These are phyloP conservation scores for Evernia prunastri DNA, from an alignment of 495 filamentous ascomycete genomes.

Conservation along the genomic window DNA sequence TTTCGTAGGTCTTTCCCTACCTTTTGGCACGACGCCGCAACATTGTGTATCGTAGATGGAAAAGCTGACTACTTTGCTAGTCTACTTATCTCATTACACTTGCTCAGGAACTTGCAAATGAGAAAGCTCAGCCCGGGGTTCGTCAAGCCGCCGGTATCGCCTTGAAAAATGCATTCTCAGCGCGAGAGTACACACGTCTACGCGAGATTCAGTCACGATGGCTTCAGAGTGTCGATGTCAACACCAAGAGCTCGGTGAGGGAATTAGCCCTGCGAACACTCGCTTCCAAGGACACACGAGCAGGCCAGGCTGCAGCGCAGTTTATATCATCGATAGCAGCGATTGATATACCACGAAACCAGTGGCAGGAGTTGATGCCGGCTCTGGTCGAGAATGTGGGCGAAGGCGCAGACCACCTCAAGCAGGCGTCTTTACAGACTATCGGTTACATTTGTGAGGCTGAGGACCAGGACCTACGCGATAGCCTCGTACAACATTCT, in stretches of 20 bases:
- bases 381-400: conserved; percentile 86
- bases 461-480: conserved; percentile 78
- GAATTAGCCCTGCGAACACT: conserved; percentile 80
- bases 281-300: conserved; percentile 63
- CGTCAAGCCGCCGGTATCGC: conserved; percentile 91
- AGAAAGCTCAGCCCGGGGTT: conserved; percentile 71
- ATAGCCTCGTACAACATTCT: conserved; percentile 74
- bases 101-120: conserved; percentile 87
- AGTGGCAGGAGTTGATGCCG: conserved; percentile 94
- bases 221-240: conserved; percentile 68
- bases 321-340: conserved; percentile 91
- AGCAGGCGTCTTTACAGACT: conserved; percentile 86
- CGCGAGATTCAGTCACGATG: conserved; percentile 86
- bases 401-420: conserved; percentile 72
- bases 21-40: not conserved
- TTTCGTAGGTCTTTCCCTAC: conserved; percentile 63
- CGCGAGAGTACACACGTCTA: conserved; percentile 80
- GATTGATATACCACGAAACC: conserved; percentile 85
- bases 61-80: conserved; percentile 42
- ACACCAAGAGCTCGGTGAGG: conserved; percentile 81
- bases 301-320: conserved; percentile 84
- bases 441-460: conserved; percentile 98
- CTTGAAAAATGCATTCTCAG: conserved; percentile 92
- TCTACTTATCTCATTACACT: conserved; percentile 85
- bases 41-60: not conserved